Percentiles rank a stretch among this genome's conserved stretches.
phyloP scores from a whole-genome alignment of 495 filamentous ascomycete genomes.

The Rhizodiscina lignyota region DNA sequence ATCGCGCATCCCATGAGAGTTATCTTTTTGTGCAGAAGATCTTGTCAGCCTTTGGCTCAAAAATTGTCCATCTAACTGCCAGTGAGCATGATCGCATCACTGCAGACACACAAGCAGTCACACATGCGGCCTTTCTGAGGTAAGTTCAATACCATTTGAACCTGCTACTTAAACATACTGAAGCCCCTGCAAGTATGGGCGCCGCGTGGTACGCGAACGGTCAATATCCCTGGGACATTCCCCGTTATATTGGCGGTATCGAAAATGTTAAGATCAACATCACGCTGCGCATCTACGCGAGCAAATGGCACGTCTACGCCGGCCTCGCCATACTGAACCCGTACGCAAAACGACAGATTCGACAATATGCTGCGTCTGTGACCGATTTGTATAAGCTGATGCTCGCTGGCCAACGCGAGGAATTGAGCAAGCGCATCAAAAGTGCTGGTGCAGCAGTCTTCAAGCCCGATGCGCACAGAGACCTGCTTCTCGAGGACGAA shows the following conservation, averaged over 20 bases:
- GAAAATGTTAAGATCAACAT: slow-evolving; percentile 99
- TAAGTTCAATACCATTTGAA: slow-evolving; percentile 2
- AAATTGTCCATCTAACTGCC: slow-evolving; percentile 71
- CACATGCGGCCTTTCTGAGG: slow-evolving; percentile 80
- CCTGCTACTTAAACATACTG: neutral
- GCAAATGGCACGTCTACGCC: slow-evolving; percentile 99
- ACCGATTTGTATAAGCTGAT: slow-evolving; percentile 95
- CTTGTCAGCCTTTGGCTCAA: slow-evolving; percentile 64
- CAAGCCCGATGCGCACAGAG: slow-evolving; percentile 32
- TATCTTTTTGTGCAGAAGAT: slow-evolving; percentile 64
- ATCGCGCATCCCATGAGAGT: slow-evolving; percentile 64
- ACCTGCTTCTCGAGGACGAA: slow-evolving; percentile 61
- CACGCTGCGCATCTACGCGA: slow-evolving; percentile 88
- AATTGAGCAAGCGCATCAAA: slow-evolving; percentile 67
- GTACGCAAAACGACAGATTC: slow-evolving; percentile 75
- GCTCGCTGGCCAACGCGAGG: slow-evolving; percentile 63
- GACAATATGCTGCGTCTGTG: slow-evolving; percentile 80
- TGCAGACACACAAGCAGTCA: slow-evolving; percentile 94
- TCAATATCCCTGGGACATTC: slow-evolving; percentile 91
- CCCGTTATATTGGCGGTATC: slow-evolving; percentile 86
- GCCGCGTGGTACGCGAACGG: slow-evolving; percentile 85
- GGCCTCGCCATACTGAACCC: slow-evolving; percentile 94
- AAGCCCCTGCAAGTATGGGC: slow-evolving; percentile 73
- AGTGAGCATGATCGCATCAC: slow-evolving; percentile 89
- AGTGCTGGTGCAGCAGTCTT: slow-evolving; percentile 72